Base-by-base conservation (phyloP, 257 asterid species). In the Solanum chiquidenum region DNA sequence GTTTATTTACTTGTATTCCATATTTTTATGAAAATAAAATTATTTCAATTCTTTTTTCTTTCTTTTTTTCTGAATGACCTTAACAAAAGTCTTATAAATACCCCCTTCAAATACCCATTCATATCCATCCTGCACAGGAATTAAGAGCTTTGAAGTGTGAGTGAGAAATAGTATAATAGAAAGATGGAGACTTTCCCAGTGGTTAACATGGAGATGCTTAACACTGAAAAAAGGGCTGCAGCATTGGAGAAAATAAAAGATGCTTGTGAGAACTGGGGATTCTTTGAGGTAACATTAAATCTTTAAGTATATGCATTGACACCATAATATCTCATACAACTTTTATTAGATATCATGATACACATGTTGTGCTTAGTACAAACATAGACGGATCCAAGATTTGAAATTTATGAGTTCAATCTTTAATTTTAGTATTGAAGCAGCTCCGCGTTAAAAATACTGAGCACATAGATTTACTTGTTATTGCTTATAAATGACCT, bases 241-340 rank as follows among this genome's bases (percentile, higher is more conserved):
- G 89, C 93, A 72, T 92, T 94, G 97, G 96, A 90, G 37, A 83
- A 69, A 80, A 94, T 93, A 12, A 87, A 92, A 72, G 94, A 94
- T 90, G 97, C 97, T 87, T 94, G 97, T 86, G 94, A 92, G 80
- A 92, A 93, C 82, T 94, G 96, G 95, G 98, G 96, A 55, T 94
- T 93, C 93, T 94, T 94, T 91, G 97, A 94, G 97, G 97, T 93
- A 40, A 37, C 55, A 27, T 49, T 49, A 49, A 49, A 49, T 49
- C 8, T 49, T 13, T 16, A 49, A 49, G 60, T 16, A 16, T 49
- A 49, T 49, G 58, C 3, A 5, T 7, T 20, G n/a, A 55, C 64
- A 20, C 27, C 31, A 2, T 37, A 62, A 10, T n/a, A 58, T 58
- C 66, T 58, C 66, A 58, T 14, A 71, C 76, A 16, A 71, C 35